Conservation (phyloP, 371 early-diverging fungal species). For the Paraphysoderma sedebokerense region DNA sequence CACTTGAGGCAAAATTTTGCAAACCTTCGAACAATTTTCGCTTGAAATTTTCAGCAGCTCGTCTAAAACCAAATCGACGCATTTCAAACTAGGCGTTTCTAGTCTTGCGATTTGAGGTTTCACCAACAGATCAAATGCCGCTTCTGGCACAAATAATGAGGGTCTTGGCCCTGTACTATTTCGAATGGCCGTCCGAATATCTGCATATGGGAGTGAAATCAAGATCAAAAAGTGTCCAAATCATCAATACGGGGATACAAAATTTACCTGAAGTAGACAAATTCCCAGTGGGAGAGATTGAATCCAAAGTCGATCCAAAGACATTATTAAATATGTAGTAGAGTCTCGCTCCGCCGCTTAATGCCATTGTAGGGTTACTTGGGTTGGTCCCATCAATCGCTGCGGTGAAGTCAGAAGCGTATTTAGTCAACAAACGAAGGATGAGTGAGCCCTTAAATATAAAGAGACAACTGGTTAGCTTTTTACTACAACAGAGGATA, state of each 20-base stretch:
- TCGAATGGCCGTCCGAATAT: conserved; percentile 77
- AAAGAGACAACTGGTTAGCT: neutral
- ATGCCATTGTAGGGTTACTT: no score
- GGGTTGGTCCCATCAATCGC: conserved; percentile 66
- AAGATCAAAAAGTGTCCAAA: no score
- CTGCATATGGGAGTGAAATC: no score
- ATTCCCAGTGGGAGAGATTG: conserved; percentile 56
- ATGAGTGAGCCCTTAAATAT: conserved; percentile 37
- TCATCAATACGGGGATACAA: no score
- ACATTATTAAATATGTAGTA: conserved; percentile 78
- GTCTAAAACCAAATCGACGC: conserved; percentile 72
- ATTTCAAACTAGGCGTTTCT: conserved; percentile 62
- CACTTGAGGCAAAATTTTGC: neutral
- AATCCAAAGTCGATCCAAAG: conserved; percentile 58
- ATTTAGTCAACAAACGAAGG: conserved; percentile 59
- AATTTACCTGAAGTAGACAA: no score
- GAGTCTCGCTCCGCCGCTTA: conserved; percentile 73
- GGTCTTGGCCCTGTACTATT: conserved; percentile 77
- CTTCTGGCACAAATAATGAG: conserved; percentile 76
- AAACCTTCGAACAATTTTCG: neutral
- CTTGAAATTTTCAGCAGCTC: conserved; percentile 70
- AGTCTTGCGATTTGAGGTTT: conserved; percentile 63
- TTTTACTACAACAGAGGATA: conserved; percentile 4
- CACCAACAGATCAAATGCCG: conserved; percentile 73
- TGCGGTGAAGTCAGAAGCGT: conserved; percentile 58